A percentile compares a stretch with the other conserved stretches of the same genome.
Evolutionary conservation across 1,284 basidiomycete species (phyloP).

Genomic region (Lignosus rhinocerotis): DNA sequence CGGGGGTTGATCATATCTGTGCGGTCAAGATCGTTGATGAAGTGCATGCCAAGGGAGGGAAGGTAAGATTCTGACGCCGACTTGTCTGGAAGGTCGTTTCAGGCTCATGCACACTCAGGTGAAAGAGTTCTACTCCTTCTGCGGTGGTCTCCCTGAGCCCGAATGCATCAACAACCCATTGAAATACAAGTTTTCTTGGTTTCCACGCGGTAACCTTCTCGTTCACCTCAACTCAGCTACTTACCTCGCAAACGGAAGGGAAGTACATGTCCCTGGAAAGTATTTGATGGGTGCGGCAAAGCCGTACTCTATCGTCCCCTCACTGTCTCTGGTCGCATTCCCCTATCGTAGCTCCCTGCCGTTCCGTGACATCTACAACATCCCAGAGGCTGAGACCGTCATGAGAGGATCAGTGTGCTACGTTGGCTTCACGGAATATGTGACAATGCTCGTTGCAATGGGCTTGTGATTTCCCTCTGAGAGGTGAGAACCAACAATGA

Average conservation of each 20-base stretch:
- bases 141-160: conserved; percentile 95
- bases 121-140: conserved; percentile 95
- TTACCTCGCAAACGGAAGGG: conserved; percentile 71
- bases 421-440: conserved; percentile 97
- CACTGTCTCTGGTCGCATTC: conserved; percentile 95
- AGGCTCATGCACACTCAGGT: conserved; percentile 47
- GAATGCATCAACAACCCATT: conserved; percentile 92
- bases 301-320: conserved; percentile 95
- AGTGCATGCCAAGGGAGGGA: conserved; percentile 92
- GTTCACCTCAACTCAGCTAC: conserved; percentile 92
- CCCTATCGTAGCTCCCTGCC: conserved; percentile 95
- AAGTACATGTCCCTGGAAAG: conserved; percentile 62
- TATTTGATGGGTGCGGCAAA: conserved; percentile 88
- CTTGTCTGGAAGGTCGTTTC: background rate
- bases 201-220: conserved; percentile 92
- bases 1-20: conserved; percentile 93
- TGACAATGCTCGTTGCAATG: conserved; percentile 84
- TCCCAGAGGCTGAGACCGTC: conserved; percentile 92
- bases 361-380: conserved; percentile 86
- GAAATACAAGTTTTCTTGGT: conserved; percentile 99
- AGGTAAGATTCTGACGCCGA: conserved; percentile 50
- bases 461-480: conserved; percentile 86
- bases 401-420: conserved; percentile 94
- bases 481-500: conserved; percentile 44
- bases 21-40: conserved; percentile 96